Base-by-base conservation (phyloP, 768 basidiomycete genomes). In the Lyophyllum atratum region DNA sequence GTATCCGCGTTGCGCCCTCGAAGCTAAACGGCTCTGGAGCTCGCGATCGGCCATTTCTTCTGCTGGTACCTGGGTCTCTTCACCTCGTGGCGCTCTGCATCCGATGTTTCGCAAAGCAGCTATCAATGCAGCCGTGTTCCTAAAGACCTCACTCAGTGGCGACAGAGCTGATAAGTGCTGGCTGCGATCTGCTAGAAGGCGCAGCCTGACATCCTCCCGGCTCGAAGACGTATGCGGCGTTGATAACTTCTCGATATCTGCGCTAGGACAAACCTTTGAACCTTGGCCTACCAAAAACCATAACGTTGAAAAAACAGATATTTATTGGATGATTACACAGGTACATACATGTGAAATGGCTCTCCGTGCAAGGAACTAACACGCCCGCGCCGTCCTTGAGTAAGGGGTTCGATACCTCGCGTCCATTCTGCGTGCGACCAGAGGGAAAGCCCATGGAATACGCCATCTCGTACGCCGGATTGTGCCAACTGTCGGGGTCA, bases 311-410 rank as follows among this genome's bases (percentile, higher is more conserved):
- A 40, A 40, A 40, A 40, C n/a, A 15, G 39, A 19, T 4, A 19
- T 40, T 7, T 40, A 40, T 19, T 40, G 5, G 39, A 40, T 40
- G 39, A 40, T 40, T 40, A 40, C 39, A n/a, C 17, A 52, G 11
- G 14, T 49, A 61, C 63, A 29, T 54, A 64, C 63, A 64, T 28
- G 63, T 64, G 29, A 54, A 54, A 50, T 64, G 61, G 22, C 43
- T 42, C 51, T 58, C 49, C 6, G 26, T 21, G 53, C 64, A 62
- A 31, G 57, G 64, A 42, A 64, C 60, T 11, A 31, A 19, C 21
- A 15, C n/a, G 9, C 46, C 50, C 10, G 25, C 33, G 44, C 51
- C 48, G 34, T 58, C 56, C 2, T 49, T 40, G 11, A 61, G 55
- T 15, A 64, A 42, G 12, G 17, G 26, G 39, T 47, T 50, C 2